Percentiles rank a stretch among this genome's conserved stretches.
phyloP scores from a whole-genome alignment of 345 rosid genomes.

The Abelmoschus esculentus region DNA sequence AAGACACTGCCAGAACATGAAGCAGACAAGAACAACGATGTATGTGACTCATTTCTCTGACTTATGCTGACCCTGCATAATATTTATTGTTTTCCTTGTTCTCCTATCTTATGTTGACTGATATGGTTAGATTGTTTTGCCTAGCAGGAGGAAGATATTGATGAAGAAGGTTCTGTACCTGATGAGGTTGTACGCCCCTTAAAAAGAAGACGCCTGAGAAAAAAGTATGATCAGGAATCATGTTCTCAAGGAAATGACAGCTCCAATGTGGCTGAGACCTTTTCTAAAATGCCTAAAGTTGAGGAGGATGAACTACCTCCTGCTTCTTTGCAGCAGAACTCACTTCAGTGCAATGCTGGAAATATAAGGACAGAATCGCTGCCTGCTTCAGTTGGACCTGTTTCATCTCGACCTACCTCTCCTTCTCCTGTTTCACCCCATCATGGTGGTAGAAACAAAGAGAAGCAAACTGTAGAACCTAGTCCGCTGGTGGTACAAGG shows the following conservation, averaged over 20 bases:
- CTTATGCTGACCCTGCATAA: neutral
- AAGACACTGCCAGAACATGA: constrained; percentile 22
- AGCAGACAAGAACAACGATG: constrained; percentile 26
- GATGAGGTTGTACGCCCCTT: constrained; percentile 55
- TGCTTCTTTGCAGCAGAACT: constrained; percentile 13
- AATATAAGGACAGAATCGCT: constrained; percentile 6
- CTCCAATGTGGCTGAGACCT: constrained; percentile 19
- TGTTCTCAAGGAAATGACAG: constrained; percentile 18
- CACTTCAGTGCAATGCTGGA: neutral
- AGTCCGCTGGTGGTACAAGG: neutral
- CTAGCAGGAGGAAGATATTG: constrained; percentile 32
- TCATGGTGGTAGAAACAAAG: constrained; percentile 1
- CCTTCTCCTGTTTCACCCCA: constrained; percentile 11
- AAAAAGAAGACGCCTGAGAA: constrained; percentile 44
- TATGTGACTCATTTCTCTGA: constrained; percentile 21
- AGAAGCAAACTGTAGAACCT: constrained; percentile 16
- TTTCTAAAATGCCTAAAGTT: constrained; percentile 24
- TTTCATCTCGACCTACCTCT: neutral
- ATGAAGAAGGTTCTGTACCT: constrained; percentile 31
- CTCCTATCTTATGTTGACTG: neutral
- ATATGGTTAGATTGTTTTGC: constrained; percentile 8
- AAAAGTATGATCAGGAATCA: constrained; percentile 30
- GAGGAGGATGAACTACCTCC: constrained; percentile 26
- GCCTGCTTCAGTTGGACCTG: neutral
- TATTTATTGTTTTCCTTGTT: neutral